These are phyloP conservation scores for Bothriochloa decipiens DNA, from an alignment of 176 grass and related monocot species.

Conservation along the genomic window DNA sequence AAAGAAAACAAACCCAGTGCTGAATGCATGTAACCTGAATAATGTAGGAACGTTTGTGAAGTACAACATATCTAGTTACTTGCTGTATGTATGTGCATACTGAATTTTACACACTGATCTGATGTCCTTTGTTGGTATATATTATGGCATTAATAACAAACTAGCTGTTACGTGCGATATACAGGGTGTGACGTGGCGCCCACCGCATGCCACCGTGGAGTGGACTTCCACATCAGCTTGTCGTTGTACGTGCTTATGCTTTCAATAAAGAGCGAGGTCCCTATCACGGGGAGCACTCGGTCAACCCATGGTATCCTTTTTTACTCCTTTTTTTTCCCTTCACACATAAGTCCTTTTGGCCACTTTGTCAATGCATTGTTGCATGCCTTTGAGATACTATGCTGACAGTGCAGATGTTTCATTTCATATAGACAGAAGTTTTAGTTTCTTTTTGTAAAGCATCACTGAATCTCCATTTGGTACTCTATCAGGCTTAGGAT, in stretches of 20 bases:
- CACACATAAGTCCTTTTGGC: not conserved
- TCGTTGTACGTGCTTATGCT: not conserved
- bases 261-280: not conserved
- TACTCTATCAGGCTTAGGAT: slow-evolving; percentile 18
- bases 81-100: too few relatives aligned
- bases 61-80: too few relatives aligned
- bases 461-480: not conserved
- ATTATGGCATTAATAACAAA: too few relatives aligned
- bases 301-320: not conserved
- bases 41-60: too few relatives aligned
- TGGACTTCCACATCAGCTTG: not conserved
- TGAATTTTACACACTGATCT: too few relatives aligned
- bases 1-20: too few relatives aligned
- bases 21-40: too few relatives aligned
- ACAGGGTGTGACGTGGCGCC: not conserved
- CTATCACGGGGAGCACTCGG: not conserved
- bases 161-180: too few relatives aligned
- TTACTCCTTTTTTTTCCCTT: not conserved
- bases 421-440: not conserved
- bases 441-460: not conserved
- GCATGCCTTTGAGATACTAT: not conserved
- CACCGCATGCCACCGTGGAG: slow-evolving; percentile 9
- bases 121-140: too few relatives aligned
- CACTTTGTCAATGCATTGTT: not conserved
- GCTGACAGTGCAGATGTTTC: not conserved